These are phyloP conservation scores for Cladosporium sp. DNA, from an alignment of 2,329 filamentous ascomycete species.

Conservation along the genomic window DNA sequence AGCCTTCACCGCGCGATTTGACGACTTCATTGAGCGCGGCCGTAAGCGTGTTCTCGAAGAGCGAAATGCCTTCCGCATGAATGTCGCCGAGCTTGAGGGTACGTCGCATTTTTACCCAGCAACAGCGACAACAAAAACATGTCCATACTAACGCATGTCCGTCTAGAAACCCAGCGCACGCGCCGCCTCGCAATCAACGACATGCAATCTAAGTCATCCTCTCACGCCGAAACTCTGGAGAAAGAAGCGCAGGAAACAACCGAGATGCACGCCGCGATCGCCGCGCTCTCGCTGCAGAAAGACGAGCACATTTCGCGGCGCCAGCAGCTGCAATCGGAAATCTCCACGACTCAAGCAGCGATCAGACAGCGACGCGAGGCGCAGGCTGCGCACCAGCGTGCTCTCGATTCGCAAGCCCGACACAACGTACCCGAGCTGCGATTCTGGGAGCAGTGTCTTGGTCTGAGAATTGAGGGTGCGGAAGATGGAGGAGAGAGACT, in stretches of 20 bases:
- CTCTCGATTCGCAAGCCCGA: constrained; percentile 74
- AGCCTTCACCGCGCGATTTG: constrained; percentile 83
- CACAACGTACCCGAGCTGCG: constrained; percentile 90
- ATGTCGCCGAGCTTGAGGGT: constrained; percentile 86
- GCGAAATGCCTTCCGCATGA: constrained; percentile 88
- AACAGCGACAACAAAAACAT: background rate
- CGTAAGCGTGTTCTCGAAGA: constrained; percentile 86
- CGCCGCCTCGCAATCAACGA: background rate
- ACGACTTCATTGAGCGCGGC: constrained; percentile 87
- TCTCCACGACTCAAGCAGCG: constrained; percentile 59
- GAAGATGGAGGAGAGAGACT: constrained; percentile 64
- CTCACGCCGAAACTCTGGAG: constrained; percentile 65
- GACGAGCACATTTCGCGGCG: constrained; percentile 50
- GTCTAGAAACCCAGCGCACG: constrained; percentile 4
- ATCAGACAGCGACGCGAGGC: constrained; percentile 66
- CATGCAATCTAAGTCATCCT: constrained; percentile 56
- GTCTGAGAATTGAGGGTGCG: constrained; percentile 81
- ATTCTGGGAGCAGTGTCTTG: constrained; percentile 91
- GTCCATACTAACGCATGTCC: constrained; percentile 12
- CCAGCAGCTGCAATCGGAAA: constrained; percentile 51
- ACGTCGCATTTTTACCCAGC: constrained; percentile 23
- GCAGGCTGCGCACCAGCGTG: constrained; percentile 63
- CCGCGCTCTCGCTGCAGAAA: constrained; percentile 50
- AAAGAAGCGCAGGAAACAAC: constrained; percentile 69
- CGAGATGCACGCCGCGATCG: constrained; percentile 57